Base-by-base conservation (phyloP, 805 yeast genomes). In the Zygosaccharomyces pseudorouxii region DNA sequence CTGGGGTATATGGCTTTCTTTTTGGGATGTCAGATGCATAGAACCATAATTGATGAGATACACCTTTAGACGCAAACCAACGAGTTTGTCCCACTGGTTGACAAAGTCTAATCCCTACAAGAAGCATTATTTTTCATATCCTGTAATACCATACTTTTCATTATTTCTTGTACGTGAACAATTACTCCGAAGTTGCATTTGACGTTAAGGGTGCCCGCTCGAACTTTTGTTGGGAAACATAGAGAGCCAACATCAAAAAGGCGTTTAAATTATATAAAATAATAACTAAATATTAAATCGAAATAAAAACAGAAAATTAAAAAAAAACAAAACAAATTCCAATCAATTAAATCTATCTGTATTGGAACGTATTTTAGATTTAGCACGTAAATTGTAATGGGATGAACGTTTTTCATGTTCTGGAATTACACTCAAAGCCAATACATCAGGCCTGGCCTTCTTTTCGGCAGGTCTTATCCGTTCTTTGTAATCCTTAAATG, bases 21-120 rank as follows among this genome's bases (percentile, higher is more conserved):
- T 71, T 63, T 1, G 97, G 95, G 5, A 81, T 65, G 61, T 88
- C 96, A 0, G 89, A 82, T 2, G 96, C 92, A 58, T 88, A 84
- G 62, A 79, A 89, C 97, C 97, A 89, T 52, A 46, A 42, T 12
- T 38, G 39, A 11, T 43, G 35, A 11, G 31, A 16, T 10, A 18
- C 12, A 19, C 4, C 4, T 14, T 11, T 16, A 23, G 44, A 18
- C 27, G 37, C 12, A 22, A 41, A n/a, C 27, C 22, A 19, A 29
- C 44, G 36, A 18, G 18, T 5, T 3, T 29, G 36, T 11, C n/a
- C 12, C 7, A 30, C 18, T 10, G 27, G 36, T 33, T 23, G 23
- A 12, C 19, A 11, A 9, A 9, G 19, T 22, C 19, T 20, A 22
- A 29, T 29, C 44, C 27, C 28, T 16, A 23, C 12, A 27, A 10